Conservation (phyloP, 768 basidiomycete genomes). For the Boletales sp. region DNA sequence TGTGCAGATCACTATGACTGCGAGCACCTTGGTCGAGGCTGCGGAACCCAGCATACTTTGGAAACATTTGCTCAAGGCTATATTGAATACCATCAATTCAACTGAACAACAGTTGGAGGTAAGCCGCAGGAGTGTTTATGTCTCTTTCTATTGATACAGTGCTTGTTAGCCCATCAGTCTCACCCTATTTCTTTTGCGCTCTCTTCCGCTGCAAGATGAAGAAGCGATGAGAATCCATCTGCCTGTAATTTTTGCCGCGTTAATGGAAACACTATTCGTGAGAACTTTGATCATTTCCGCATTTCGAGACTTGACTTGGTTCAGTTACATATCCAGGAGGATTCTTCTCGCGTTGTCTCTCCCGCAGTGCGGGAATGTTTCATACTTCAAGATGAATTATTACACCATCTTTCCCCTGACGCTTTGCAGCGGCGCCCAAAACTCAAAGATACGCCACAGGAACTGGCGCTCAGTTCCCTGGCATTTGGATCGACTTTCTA, state of each 20-base stretch:
- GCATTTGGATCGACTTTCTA: constrained; percentile 64
- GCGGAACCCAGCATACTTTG: constrained; percentile 86
- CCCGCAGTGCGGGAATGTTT: constrained; percentile 40
- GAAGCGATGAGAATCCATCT: constrained; percentile 79
- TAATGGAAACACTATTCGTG: constrained; percentile 65
- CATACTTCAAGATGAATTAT: constrained; percentile 50
- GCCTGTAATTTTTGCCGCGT: constrained; percentile 70
- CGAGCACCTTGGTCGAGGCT: constrained; percentile 87
- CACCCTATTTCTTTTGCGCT: constrained; percentile 65
- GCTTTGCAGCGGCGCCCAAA: constrained; percentile 51
- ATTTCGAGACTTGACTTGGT: constrained; percentile 2
- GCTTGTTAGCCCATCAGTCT: constrained; percentile 58
- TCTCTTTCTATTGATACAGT: constrained; percentile 3
- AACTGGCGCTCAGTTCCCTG: constrained; percentile 39
- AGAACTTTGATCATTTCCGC: constrained; percentile 11
- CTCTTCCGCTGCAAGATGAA: constrained; percentile 80
- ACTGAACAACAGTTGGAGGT: constrained; percentile 49
- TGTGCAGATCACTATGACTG: constrained; percentile 70
- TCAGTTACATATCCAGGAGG: constrained; percentile 37
- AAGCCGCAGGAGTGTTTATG: not conserved
- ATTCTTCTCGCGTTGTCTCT: constrained; percentile 33
- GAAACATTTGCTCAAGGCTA: constrained; percentile 62
- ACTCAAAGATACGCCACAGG: constrained; percentile 36
- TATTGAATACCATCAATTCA: constrained; percentile 53
- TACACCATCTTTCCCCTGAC: constrained; percentile 47